Evolutionary conservation across 805 yeast genomes (phyloP).

Genomic region (Cyberlindnera xishuangbannaensis): DNA sequence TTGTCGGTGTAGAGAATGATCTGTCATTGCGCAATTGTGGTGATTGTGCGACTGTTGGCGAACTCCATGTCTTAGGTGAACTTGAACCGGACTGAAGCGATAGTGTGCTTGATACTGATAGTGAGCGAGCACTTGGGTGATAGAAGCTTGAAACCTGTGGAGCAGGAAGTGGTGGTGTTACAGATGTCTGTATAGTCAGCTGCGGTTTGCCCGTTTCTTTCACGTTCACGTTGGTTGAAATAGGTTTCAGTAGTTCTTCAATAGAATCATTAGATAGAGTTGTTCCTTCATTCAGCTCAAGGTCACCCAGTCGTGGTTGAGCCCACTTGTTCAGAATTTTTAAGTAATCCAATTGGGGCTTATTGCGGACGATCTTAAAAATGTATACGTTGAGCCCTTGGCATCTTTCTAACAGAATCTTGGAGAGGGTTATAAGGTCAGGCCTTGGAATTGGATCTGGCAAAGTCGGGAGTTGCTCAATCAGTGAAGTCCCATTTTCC

Average conservation of each 20-base stretch:
- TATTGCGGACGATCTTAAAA: conserved; percentile 28
- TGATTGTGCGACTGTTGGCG: conserved; percentile 15
- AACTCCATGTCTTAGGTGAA: conserved; percentile 21
- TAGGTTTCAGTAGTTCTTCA: conserved; percentile 20
- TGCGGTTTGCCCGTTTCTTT: conserved; percentile 13
- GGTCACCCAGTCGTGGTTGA: conserved; percentile 26
- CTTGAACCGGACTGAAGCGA: conserved; percentile 1
- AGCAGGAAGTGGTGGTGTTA: conserved; percentile 23
- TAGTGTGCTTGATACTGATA: neutral
- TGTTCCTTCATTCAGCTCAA: conserved; percentile 18
- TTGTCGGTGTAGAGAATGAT: conserved; percentile 8
- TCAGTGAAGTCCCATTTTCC: conserved; percentile 1
- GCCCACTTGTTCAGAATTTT: conserved; percentile 27
- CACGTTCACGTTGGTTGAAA: conserved; percentile 13
- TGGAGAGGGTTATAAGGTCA: conserved; percentile 25
- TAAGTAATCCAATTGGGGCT: conserved; percentile 17
- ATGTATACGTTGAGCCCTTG: conserved; percentile 37
- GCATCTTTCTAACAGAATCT: conserved; percentile 32
- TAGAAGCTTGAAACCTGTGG: conserved; percentile 7
- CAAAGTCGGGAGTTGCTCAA: conserved; percentile 32
- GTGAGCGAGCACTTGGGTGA: conserved; percentile 1
- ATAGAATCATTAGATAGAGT: conserved; percentile 16
- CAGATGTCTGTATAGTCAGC: conserved; percentile 18
- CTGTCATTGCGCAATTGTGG: conserved; percentile 6
- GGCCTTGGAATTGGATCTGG: conserved; percentile 45